Percentiles rank a stretch among this genome's conserved stretches.
Evolutionary conservation across 371 early-diverging fungal genomes (phyloP).

Genomic region (Catenaria anguillulae): DNA sequence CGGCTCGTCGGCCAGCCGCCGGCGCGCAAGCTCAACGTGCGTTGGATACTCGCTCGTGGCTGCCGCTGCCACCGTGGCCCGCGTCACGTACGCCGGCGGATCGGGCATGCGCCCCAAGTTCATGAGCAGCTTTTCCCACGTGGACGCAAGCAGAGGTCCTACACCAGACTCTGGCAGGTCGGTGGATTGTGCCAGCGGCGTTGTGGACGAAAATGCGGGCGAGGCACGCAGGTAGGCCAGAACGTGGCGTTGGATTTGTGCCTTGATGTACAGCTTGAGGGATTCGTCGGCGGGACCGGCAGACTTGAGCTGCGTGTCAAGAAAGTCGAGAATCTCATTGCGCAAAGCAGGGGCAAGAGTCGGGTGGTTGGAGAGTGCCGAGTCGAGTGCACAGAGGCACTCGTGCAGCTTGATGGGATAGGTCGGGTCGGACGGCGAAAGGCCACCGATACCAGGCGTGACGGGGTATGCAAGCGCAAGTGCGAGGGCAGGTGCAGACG

Average conservation of each 20-base stretch:
- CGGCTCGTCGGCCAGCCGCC: not conserved
- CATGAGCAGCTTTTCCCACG: not conserved
- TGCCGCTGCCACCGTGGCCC: not conserved
- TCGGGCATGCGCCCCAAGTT: not conserved
- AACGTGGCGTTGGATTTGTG: not conserved
- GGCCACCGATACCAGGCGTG: not conserved
- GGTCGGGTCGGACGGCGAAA: not conserved
- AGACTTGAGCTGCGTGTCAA: not conserved
- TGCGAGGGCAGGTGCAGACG: not conserved
- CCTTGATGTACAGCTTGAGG: not conserved
- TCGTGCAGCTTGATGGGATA: not conserved
- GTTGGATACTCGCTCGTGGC: not conserved
- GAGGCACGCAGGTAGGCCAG: not conserved
- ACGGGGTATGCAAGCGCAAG: not conserved
- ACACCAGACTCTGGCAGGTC: not conserved
- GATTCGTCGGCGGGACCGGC: not conserved
- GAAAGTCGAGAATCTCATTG: not conserved
- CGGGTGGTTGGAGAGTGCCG: not conserved
- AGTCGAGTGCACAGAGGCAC: not conserved
- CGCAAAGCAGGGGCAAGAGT: not conserved
- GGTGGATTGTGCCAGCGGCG: not conserved
- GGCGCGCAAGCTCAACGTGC: not conserved
- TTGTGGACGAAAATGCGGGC: too few species aligned
- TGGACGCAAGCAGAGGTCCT: not conserved
- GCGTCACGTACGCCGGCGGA: not conserved